These are phyloP conservation scores for Cyberlindnera maclurae DNA, from an alignment of 805 yeast genomes.

Conservation along the genomic window DNA sequence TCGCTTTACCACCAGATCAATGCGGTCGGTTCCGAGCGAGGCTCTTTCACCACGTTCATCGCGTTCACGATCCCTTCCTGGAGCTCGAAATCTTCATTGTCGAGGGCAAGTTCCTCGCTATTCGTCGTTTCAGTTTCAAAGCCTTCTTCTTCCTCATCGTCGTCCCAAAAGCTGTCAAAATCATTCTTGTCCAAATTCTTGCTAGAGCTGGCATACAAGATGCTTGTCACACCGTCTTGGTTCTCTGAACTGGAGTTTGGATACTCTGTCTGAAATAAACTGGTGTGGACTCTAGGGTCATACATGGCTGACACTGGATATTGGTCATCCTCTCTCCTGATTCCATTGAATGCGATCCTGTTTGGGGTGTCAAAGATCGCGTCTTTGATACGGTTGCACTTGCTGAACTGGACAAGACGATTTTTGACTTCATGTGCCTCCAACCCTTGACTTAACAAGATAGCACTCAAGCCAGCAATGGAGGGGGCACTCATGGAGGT, in stretches of 20 bases:
- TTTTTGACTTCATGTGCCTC: constrained; percentile 33
- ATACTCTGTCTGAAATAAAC: background rate
- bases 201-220: background rate
- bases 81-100: background rate
- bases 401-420: constrained; percentile 37
- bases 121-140: background rate
- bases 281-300: constrained; percentile 4
- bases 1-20: too few species aligned
- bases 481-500: constrained; percentile 80
- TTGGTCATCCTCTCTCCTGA: constrained; percentile 26
- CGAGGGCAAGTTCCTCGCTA: background rate
- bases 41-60: too few species aligned
- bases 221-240: background rate
- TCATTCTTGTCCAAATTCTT: background rate
- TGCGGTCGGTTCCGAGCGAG: too few species aligned
- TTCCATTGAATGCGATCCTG: constrained; percentile 37
- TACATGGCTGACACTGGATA: constrained; percentile 6
- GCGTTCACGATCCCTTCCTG: too few species aligned
- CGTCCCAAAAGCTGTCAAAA: background rate
- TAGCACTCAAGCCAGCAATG: constrained; percentile 59
- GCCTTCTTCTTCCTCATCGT: background rate
- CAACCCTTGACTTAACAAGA: constrained; percentile 46
- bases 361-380: constrained; percentile 54
- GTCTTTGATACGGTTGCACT: constrained; percentile 27
- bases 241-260: background rate